phyloP scores from a whole-genome alignment of 345 rosid species.

The Eutrema heterophyllum region DNA sequence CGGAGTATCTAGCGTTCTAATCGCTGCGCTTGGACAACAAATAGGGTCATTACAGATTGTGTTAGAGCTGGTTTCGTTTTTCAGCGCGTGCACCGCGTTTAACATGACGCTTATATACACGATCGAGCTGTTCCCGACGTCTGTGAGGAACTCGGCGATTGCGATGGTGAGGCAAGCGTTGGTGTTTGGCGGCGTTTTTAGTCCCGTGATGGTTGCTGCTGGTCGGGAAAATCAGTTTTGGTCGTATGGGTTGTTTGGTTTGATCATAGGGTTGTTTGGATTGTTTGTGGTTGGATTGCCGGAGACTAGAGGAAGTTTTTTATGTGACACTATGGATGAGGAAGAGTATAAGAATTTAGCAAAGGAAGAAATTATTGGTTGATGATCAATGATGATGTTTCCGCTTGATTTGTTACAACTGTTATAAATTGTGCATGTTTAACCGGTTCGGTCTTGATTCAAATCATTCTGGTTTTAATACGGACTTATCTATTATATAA shows the following conservation, averaged over 20 bases:
- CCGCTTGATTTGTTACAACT: neutral
- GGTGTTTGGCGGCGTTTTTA: slow-evolving; percentile 48
- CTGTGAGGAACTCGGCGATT: slow-evolving; percentile 58
- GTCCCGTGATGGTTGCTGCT: slow-evolving; percentile 50
- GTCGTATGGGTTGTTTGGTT: slow-evolving; percentile 54
- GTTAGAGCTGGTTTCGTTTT: slow-evolving; percentile 55
- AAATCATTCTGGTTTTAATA: neutral
- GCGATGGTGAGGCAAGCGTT: slow-evolving; percentile 56
- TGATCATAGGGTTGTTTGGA: slow-evolving; percentile 45
- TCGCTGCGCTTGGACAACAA: slow-evolving; percentile 16
- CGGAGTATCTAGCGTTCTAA: slow-evolving; percentile 38
- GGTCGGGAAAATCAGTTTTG: slow-evolving; percentile 38
- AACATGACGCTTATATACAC: slow-evolving; percentile 39
- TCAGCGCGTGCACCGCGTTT: slow-evolving; percentile 44
- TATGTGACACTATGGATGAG: slow-evolving; percentile 62
- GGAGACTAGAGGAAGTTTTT: slow-evolving; percentile 48
- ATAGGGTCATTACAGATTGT: slow-evolving; percentile 35
- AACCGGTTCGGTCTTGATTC: neutral
- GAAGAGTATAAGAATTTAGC: slow-evolving; percentile 38
- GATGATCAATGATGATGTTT: neutral
- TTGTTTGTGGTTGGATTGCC: slow-evolving; percentile 47
- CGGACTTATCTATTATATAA: neutral
- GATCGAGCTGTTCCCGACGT: slow-evolving; percentile 52
- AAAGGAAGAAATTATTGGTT: neutral
- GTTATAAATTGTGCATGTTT: neutral